Conservation (phyloP, 1,284 basidiomycete genomes). For the Apiotrichum mycotoxinovorans region DNA sequence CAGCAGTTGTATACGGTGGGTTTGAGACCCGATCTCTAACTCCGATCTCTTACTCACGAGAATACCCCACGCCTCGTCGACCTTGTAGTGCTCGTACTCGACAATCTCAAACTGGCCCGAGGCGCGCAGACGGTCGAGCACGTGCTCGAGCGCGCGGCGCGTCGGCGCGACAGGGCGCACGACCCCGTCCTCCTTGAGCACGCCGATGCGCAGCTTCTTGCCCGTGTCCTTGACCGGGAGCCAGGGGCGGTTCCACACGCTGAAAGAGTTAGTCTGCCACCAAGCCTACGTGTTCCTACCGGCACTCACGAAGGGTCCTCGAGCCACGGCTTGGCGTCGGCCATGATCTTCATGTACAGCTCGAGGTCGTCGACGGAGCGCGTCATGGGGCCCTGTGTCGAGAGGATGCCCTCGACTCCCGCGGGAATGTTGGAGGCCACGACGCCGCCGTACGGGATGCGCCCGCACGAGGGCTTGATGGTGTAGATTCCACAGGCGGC, state of each 20-base stretch:
- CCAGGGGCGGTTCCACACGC: not conserved
- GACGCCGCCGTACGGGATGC: slow-evolving; percentile 42
- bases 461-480: slow-evolving; percentile 39
- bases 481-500: slow-evolving; percentile 41
- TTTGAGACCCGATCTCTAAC: too few species aligned
- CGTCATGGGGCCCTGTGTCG: slow-evolving; percentile 41
- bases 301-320: slow-evolving; percentile 14
- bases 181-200: not conserved
- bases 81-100: slow-evolving; percentile 23
- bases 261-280: not conserved
- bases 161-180: slow-evolving; percentile 44
- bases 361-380: slow-evolving; percentile 39
- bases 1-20: too few species aligned
- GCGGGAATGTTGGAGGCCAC: slow-evolving; percentile 16
- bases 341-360: slow-evolving; percentile 38
- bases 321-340: slow-evolving; percentile 29
- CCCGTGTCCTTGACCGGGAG: not conserved
- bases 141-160: slow-evolving; percentile 39
- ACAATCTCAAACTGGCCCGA: slow-evolving; percentile 31
- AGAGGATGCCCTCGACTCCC: slow-evolving; percentile 36
- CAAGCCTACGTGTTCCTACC: not conserved
- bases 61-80: slow-evolving; percentile 31
- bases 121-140: slow-evolving; percentile 28
- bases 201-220: slow-evolving; percentile 19
- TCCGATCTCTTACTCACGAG: slow-evolving; percentile 7